Conservation (phyloP, 805 yeast genomes). For the Starmera quercuum region DNA sequence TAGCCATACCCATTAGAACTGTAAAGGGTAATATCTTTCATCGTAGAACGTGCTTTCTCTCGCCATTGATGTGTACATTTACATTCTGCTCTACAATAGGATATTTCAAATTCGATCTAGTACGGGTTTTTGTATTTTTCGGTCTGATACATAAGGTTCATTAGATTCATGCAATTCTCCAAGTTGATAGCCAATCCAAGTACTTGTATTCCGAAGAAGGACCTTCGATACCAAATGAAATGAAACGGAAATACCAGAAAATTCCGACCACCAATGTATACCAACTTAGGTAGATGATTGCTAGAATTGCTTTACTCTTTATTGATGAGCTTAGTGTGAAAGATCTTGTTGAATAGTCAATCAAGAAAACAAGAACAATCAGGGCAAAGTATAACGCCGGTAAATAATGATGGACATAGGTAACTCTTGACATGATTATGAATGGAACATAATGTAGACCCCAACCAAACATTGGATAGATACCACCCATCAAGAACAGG, state of each 20-base stretch:
- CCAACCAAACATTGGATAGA: conserved; percentile 79
- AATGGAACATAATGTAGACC: conserved; percentile 72
- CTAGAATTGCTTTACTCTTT: conserved; percentile 18
- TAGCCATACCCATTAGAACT: too few species aligned
- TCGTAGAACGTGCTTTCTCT: too few species aligned
- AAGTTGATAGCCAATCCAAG: conserved; percentile 40
- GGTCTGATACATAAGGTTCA: too few species aligned
- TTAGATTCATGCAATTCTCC: conserved; percentile 31
- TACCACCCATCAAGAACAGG: conserved; percentile 59
- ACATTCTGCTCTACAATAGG: too few species aligned
- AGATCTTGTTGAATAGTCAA: conserved; percentile 34
- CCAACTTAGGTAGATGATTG: conserved; percentile 29
- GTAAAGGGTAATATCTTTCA: too few species aligned
- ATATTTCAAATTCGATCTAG: too few species aligned
- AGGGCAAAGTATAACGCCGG: conserved; percentile 79
- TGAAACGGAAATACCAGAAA: conserved; percentile 55
- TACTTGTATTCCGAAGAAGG: conserved; percentile 30
- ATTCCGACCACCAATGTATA: conserved; percentile 38
- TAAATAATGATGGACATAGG: conserved; percentile 78
- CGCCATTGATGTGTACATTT: too few species aligned
- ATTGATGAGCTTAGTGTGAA: conserved; percentile 13
- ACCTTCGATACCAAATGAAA: conserved; percentile 63
- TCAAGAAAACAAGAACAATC: conserved; percentile 43
- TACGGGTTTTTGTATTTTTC: too few species aligned
- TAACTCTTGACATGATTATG: conserved; percentile 76